phyloP scores from a whole-genome alignment of 257 asterid genomes.

The Sherardia arvensis region DNA sequence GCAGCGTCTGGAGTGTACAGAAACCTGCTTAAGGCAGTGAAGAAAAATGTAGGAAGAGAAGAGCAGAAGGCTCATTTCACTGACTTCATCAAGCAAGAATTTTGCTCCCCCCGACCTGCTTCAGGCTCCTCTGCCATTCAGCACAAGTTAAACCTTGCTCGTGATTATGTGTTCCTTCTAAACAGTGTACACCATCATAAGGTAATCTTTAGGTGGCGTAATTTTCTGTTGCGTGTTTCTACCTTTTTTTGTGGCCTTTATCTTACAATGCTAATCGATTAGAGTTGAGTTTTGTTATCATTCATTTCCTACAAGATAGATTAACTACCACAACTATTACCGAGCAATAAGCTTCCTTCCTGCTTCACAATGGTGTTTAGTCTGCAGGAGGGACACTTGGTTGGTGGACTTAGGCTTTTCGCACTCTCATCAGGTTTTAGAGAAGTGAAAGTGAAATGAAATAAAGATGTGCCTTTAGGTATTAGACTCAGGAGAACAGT shows the following conservation, averaged over 20 bases:
- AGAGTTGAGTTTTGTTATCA: neutral
- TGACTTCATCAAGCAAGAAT: conserved; percentile 59
- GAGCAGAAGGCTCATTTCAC: conserved; percentile 53
- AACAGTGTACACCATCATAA: conserved; percentile 84
- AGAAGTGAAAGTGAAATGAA: no score
- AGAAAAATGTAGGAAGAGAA: conserved; percentile 55
- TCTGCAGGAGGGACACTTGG: neutral
- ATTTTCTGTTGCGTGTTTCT: neutral
- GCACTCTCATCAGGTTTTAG: neutral
- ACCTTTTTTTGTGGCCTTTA: no score
- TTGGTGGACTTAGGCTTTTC: neutral
- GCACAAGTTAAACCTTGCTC: conserved; percentile 50
- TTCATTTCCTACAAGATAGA: neutral
- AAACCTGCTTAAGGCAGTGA: conserved; percentile 56
- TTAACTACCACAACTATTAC: neutral
- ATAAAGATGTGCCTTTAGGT: no score
- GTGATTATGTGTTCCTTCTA: conserved; percentile 52
- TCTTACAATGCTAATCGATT: neutral
- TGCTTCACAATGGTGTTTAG: neutral
- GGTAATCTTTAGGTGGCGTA: conserved; percentile 27
- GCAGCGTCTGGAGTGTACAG: conserved; percentile 45
- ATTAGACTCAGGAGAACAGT: no score
- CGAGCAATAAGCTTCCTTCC: neutral
- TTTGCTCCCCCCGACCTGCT: conserved; percentile 26
- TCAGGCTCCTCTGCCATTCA: conserved; percentile 23